Percentiles rank a stretch among this genome's conserved stretches.
These are phyloP conservation scores for Escovopsis sp. DNA, from an alignment of 2,329 filamentous ascomycete species.

Conservation along the genomic window DNA sequence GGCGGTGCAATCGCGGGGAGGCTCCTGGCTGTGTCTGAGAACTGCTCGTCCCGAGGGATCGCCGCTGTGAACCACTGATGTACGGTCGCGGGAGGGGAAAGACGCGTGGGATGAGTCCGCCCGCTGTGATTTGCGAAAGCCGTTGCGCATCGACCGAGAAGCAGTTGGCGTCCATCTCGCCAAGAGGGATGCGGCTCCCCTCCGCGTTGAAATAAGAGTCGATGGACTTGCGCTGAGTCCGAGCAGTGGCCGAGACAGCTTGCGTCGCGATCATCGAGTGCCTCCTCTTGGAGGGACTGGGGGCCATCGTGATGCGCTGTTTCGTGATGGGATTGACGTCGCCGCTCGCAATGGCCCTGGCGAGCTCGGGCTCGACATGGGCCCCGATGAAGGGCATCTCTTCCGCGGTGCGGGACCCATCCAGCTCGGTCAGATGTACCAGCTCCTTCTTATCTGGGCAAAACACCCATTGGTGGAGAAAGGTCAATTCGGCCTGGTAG, in stretches of 20 bases:
- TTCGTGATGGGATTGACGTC: slow-evolving; percentile 88
- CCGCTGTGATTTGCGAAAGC: slow-evolving; percentile 31
- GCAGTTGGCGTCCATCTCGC: slow-evolving; percentile 48
- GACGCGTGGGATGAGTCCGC: slow-evolving; percentile 36
- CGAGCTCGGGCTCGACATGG: slow-evolving; percentile 52
- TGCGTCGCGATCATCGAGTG: slow-evolving; percentile 21
- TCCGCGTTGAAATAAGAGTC: slow-evolving; percentile 38
- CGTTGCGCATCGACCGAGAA: slow-evolving; percentile 36
- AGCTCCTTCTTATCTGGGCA: slow-evolving; percentile 58
- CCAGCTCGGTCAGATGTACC: slow-evolving; percentile 58
- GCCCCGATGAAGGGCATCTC: slow-evolving; percentile 72
- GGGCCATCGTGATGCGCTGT: slow-evolving; percentile 33
- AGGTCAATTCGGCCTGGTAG: slow-evolving; percentile 76
- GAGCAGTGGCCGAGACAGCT: slow-evolving; percentile 5
- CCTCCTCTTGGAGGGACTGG: slow-evolving; percentile 26
- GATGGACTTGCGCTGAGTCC: slow-evolving; percentile 32
- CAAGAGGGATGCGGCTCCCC: slow-evolving; percentile 36
- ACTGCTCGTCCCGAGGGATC: slow-evolving; percentile 3
- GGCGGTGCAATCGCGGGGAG: slow-evolving; percentile 28
- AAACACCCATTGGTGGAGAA: slow-evolving; percentile 87
- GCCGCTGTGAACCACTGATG: slow-evolving; percentile 22
- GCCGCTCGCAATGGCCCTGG: slow-evolving; percentile 60
- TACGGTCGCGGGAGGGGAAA: slow-evolving; percentile 45
- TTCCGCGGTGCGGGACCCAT: slow-evolving; percentile 45
- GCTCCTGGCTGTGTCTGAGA: slow-evolving; percentile 11